Base-by-base conservation (phyloP, 148 eudicot genomes). In the Chenopodium album region DNA sequence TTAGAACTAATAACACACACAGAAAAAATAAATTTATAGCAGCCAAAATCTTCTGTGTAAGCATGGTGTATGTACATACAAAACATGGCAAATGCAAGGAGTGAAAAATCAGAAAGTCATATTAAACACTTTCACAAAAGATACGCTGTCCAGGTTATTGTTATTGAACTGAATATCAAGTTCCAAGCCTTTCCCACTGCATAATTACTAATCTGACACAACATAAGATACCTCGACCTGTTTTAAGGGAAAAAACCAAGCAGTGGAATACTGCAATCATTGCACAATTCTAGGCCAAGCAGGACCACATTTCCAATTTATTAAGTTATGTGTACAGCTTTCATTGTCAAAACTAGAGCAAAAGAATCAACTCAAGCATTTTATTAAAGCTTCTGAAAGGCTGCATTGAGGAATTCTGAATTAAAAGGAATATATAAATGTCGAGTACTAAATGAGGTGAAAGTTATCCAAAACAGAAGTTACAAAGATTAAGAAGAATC, bases 401-500 rank as follows among this genome's bases (percentile, higher is more conserved):
- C 66, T 59, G 16, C 78, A 22, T 22, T 23, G 46, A 7, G 76
- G 62, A 64, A n/a, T 44, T 54, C 31, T 75, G 10, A 50, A 50
- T 66, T 56, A 7, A 56, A 82, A 41, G 5, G 11, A 60, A 77
- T 9, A 29, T 31, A 69, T 46, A 73, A 44, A 77, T 28, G 31
- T 37, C 32, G 23, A 82, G 52, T n/a, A 67, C 52, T 64, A 67
- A 77, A 23, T 19, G 72, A 60, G 34, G 16, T 34, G 65, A 76
- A 69, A 70, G n/a, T 7, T 70, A 37, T 78, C 82, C 23, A 46
- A 6, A 82, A 71, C 32, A 46, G 5, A 72, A 73, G 69, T 52
- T 23, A 54, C 76, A 77, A 78, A 71, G 78, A 41, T 34, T 52
- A 78, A 41, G 34, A 76, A 74, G 28, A 47, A 73, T 46, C 68